A percentile compares a stretch with the other conserved stretches of the same genome.
phyloP scores from a whole-genome alignment of 495 filamentous ascomycete genomes.

The Xylaria venustula region DNA sequence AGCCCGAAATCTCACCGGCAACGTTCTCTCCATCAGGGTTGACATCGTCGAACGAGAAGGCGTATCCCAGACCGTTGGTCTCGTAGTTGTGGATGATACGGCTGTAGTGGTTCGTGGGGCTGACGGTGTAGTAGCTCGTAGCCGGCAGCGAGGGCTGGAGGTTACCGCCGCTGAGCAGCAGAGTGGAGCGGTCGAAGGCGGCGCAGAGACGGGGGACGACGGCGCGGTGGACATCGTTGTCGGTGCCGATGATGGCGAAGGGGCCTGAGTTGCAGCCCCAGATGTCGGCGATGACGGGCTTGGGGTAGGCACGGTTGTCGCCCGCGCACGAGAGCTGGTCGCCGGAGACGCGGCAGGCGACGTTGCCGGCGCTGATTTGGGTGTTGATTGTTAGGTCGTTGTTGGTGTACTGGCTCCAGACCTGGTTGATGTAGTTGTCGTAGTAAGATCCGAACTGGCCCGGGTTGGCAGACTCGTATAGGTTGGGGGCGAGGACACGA shows the following conservation, averaged over 20 bases:
- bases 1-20: slow-evolving; percentile 35
- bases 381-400: slow-evolving; percentile 41
- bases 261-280: slow-evolving; percentile 50
- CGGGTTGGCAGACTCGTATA: slow-evolving; percentile 30
- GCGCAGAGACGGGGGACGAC: slow-evolving; percentile 46
- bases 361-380: slow-evolving; percentile 33
- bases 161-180: slow-evolving; percentile 40
- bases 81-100: slow-evolving; percentile 44
- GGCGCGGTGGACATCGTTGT: slow-evolving; percentile 40
- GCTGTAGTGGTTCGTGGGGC: slow-evolving; percentile 43
- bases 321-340: slow-evolving; percentile 34
- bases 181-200: slow-evolving; percentile 43
- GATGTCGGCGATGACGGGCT: slow-evolving; percentile 41
- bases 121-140: slow-evolving; percentile 32
- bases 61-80: slow-evolving; percentile 41
- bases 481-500: slow-evolving; percentile 39
- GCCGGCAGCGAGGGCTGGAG: slow-evolving; percentile 31
- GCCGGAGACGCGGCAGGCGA: slow-evolving; percentile 35
- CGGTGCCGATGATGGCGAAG: slow-evolving; percentile 33
- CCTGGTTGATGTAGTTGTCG: slow-evolving; percentile 38
- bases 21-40: slow-evolving; percentile 37
- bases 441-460: slow-evolving; percentile 35
- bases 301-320: slow-evolving; percentile 40
- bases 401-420: slow-evolving; percentile 38
- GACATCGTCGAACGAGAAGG: slow-evolving; percentile 52